A percentile compares a stretch with the other conserved stretches of the same genome.
Evolutionary conservation across 805 yeast species (phyloP).

Genomic region (Huiozyma sinensis): DNA sequence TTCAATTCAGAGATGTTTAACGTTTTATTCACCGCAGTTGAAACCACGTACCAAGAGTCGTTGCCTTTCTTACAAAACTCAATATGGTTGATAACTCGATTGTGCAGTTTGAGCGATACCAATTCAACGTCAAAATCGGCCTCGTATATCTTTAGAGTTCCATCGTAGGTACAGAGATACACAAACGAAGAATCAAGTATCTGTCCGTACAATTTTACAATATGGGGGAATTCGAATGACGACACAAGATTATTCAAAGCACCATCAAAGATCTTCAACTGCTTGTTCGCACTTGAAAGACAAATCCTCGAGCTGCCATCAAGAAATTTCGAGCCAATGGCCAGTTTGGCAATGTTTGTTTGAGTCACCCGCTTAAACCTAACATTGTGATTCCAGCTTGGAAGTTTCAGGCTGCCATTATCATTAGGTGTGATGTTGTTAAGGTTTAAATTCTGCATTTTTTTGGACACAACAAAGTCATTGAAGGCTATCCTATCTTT

Average conservation of each 20-base stretch:
- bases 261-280: conserved; percentile 2
- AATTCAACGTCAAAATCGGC: not conserved
- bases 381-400: conserved; percentile 15
- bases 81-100: conserved; percentile 30
- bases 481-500: conserved; percentile 21
- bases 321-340: conserved; percentile 2
- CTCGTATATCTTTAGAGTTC: conserved; percentile 11
- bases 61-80: conserved; percentile 13
- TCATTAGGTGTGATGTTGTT: conserved; percentile 7
- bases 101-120: conserved; percentile 24
- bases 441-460: conserved; percentile 10
- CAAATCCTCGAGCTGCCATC: not conserved
- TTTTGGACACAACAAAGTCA: conserved; percentile 8
- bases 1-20: conserved; percentile 30
- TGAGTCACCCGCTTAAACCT: conserved; percentile 1
- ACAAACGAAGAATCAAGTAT: conserved; percentile 4
- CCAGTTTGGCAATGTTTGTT: not conserved
- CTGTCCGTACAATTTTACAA: conserved; percentile 17
- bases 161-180: conserved; percentile 20
- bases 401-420: conserved; percentile 3
- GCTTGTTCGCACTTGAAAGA: not conserved
- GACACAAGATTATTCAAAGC: not conserved
- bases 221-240: conserved; percentile 4
- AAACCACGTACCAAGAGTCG: conserved; percentile 30
- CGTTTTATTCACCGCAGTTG: conserved; percentile 51